A percentile compares a stretch with the other conserved stretches of the same genome.
Evolutionary conservation across 306 rosid species (phyloP).

Genomic region (Hippophae gyantsensis): DNA sequence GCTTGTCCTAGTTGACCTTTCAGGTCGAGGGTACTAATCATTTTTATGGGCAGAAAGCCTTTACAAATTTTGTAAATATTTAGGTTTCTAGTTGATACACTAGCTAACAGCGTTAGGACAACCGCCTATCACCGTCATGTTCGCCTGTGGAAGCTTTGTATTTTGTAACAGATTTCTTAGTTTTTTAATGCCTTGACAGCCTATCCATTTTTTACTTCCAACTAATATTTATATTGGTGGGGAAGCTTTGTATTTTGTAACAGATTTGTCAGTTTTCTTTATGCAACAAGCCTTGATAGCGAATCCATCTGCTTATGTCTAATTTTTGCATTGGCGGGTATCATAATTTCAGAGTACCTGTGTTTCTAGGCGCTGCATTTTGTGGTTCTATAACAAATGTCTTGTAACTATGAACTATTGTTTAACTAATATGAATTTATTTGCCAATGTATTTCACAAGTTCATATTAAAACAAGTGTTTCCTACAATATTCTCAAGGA

Average conservation of each 20-base stretch:
- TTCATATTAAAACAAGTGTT: too few relatives aligned
- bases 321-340: too few relatives aligned
- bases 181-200: constrained; percentile 27
- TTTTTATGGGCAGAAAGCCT: constrained; percentile 63
- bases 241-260: constrained; percentile 16
- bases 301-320: constrained; percentile 2
- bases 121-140: constrained; percentile 27
- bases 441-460: too few relatives aligned
- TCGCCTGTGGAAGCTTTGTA: constrained; percentile 18
- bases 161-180: constrained; percentile 25
- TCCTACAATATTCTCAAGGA: too few relatives aligned
- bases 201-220: constrained; percentile 4
- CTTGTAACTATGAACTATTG: too few relatives aligned
- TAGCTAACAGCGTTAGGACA: constrained; percentile 26
- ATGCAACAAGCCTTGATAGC: constrained; percentile 15
- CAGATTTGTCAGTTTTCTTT: constrained; percentile 27
- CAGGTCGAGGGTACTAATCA: constrained; percentile 53
- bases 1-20: constrained; percentile 58
- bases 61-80: constrained; percentile 71
- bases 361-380: too few relatives aligned
- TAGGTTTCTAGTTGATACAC: constrained; percentile 39
- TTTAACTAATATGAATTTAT: too few relatives aligned
- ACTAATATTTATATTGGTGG: too few relatives aligned
- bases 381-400: too few relatives aligned
- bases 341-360: too few relatives aligned